Evolutionary conservation across 1,284 basidiomycete genomes (phyloP), one percentile per base, ranked within the genome.

Genomic region (Schizophyllum commune): DNA sequence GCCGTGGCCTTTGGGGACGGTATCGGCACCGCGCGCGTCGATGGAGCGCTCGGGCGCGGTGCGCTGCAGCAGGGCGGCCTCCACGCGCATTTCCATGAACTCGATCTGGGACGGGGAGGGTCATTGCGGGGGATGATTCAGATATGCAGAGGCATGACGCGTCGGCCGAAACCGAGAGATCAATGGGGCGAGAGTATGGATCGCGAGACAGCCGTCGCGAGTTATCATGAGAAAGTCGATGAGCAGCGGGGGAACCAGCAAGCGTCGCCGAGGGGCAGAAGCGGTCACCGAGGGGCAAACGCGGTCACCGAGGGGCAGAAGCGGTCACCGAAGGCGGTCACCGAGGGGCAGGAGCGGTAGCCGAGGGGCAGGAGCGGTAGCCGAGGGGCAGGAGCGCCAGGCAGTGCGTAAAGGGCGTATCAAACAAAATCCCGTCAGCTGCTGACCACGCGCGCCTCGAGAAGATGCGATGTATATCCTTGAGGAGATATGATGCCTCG

Each of bases 11-110:
- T 39, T 39, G 34, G 7, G 6, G 20, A 22, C 32, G 47, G 4
- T 22, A 20, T 15, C 39, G 32, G 39, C 34, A 39, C 13, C 6
- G 13, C 55, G 32, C 7, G 39, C 55, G 39, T 56, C 62, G 15
- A 47, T 21, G 6, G 34, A 6, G 7, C 6, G 34, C 7, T 39
- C 34, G 7, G 34, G 34, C 7, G 34, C 34, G 13, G 34, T 39
- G 34, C 34, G 34, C 57, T 71, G 69, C n/a, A 85, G 75, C 20
- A 89, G 75, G 5, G 74, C 73, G 0, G 77, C 79, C 65, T 89
- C 85, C 1, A 86, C 83, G 63, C 78, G 81, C 85, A 91, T 91
- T 72, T 91, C 88, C 19, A 89, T 68, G 11, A 89, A 70, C 68
- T 91, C 89, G 7, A 90, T 77, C 85, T 89, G 66, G 9, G 20